Evolutionary conservation across 2,329 filamentous ascomycete species (phyloP).

Genomic region (Escovopsis weberi): DNA sequence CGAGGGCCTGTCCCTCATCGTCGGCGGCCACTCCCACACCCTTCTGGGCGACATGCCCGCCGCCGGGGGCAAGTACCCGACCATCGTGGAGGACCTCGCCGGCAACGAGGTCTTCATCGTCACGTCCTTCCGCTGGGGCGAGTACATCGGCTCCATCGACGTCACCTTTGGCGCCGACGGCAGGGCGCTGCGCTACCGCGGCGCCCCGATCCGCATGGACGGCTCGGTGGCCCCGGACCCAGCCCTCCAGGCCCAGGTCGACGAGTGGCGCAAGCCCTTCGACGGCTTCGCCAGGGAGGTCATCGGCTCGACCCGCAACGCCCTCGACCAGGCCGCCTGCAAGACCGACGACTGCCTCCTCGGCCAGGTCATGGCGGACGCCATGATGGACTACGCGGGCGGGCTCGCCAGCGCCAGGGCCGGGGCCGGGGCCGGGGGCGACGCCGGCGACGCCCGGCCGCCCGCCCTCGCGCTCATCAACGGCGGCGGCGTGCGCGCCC

Average conservation of each 20-base stretch:
- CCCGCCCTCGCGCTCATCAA: constrained; percentile 48
- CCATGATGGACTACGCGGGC: constrained; percentile 45
- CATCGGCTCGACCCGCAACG: constrained; percentile 38
- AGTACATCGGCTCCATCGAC: constrained; percentile 54
- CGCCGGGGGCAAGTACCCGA: constrained; percentile 47
- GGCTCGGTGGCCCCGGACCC: constrained; percentile 44
- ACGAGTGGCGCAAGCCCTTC: constrained; percentile 45
- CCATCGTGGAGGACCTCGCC: constrained; percentile 43
- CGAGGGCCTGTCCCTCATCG: constrained; percentile 51
- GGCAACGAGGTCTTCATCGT: constrained; percentile 56
- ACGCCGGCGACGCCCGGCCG: constrained; percentile 14
- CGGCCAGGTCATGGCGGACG: constrained; percentile 41
- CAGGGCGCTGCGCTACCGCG: constrained; percentile 47
- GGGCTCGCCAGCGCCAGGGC: constrained; percentile 17
- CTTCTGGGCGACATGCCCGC: constrained; percentile 44
- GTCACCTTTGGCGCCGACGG: constrained; percentile 47
- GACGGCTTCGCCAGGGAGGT: constrained; percentile 43
- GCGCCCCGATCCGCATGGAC: constrained; percentile 48
- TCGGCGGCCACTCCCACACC: constrained; percentile 47
- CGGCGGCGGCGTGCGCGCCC: constrained; percentile 47
- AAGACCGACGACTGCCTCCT: constrained; percentile 42
- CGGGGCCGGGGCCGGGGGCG: too few relatives aligned
- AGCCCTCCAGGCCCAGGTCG: constrained; percentile 41
- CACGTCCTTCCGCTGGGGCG: constrained; percentile 53
- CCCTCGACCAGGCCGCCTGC: constrained; percentile 45